Conservation (phyloP, 495 filamentous ascomycete genomes). For the Podospora fimiseda region DNA sequence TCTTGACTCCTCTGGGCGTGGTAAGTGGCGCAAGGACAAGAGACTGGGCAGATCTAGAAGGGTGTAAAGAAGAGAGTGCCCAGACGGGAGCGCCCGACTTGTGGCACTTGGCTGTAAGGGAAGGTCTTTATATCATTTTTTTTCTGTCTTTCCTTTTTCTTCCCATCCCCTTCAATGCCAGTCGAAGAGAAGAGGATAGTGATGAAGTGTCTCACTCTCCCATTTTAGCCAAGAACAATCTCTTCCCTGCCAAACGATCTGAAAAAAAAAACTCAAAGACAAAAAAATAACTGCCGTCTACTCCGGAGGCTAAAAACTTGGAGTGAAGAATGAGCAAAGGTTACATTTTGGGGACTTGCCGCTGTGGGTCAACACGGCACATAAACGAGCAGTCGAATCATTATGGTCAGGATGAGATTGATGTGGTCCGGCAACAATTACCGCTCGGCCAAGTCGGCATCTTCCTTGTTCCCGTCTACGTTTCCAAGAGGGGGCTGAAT, state of each 20-base stretch:
- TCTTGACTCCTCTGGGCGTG: background rate
- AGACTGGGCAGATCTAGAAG: background rate
- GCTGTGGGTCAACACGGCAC: background rate
- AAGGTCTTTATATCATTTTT: background rate
- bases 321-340: background rate
- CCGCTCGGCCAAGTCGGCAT: background rate
- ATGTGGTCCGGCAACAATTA: background rate
- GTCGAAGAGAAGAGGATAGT: too few relatives aligned
- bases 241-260: too few relatives aligned
- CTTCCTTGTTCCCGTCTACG: too few relatives aligned
- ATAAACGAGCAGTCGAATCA: background rate
- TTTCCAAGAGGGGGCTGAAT: too few relatives aligned
- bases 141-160: background rate
- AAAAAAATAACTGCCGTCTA: background rate
- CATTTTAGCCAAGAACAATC: too few relatives aligned
- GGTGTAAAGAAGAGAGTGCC: background rate
- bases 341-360: background rate
- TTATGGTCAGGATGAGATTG: background rate
- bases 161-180: too few relatives aligned
- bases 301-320: background rate
- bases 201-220: too few relatives aligned
- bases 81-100: constrained; percentile 3
- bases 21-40: constrained; percentile 6
- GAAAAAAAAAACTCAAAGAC: too few relatives aligned
- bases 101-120: background rate